Conservation (phyloP, 305 asterid species). For the Striga hermonthica region DNA sequence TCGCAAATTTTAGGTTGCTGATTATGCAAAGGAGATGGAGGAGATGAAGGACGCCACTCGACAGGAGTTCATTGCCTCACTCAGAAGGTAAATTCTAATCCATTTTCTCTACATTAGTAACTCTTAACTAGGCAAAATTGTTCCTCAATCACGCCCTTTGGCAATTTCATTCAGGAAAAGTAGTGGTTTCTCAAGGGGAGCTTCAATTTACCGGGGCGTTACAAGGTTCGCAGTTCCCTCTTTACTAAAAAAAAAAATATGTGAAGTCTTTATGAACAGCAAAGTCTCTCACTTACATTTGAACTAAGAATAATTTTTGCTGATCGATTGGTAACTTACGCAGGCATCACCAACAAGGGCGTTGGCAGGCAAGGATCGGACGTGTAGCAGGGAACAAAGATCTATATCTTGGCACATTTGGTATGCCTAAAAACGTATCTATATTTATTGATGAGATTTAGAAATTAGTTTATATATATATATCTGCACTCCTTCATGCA, state of each 20-base stretch:
- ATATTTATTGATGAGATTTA: not conserved
- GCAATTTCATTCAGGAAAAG: constrained; percentile 55
- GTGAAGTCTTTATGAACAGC: not conserved
- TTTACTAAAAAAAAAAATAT: not conserved
- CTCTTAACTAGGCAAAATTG: too few species aligned
- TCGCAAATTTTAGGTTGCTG: constrained; percentile 50
- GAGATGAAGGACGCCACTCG: constrained; percentile 82
- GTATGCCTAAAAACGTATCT: constrained; percentile 29
- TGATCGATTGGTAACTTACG: constrained; percentile 8
- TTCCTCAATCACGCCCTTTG: not conserved
- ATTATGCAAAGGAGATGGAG: constrained; percentile 68
- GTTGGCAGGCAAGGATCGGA: constrained; percentile 99
- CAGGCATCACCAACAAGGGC: constrained; percentile 98
- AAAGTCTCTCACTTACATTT: too few species aligned
- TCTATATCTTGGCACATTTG: constrained; percentile 94
- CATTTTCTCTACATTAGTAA: too few species aligned
- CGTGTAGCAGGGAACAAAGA: constrained; percentile 96
- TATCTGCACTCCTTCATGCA: too few species aligned
- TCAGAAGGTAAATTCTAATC: constrained; percentile 57
- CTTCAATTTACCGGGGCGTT: constrained; percentile 88
- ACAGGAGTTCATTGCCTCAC: constrained; percentile 96
- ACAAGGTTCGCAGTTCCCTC: constrained; percentile 52
- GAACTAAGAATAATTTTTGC: not conserved
- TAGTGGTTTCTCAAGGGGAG: constrained; percentile 94
- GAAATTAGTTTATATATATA: not conserved